Evolutionary conservation across 306 rosid species (phyloP).

Genomic region (Casuarina glauca): DNA sequence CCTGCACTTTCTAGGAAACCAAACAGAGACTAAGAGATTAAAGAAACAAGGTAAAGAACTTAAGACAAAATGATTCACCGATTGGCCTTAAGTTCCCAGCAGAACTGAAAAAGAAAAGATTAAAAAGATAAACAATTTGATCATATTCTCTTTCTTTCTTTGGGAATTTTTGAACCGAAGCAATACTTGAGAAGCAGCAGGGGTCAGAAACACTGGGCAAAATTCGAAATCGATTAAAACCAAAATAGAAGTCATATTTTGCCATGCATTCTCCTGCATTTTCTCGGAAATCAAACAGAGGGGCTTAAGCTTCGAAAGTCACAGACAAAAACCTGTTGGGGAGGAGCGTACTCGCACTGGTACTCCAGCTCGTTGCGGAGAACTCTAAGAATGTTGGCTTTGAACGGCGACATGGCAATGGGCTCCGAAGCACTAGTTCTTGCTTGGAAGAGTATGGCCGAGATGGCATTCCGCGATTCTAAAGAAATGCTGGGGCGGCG

Average conservation of each 20-base stretch:
- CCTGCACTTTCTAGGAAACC: slow-evolving; percentile 3
- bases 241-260: background rate
- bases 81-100: too few relatives aligned
- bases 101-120: too few relatives aligned
- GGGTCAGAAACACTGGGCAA: too few relatives aligned
- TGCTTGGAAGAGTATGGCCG: slow-evolving; percentile 15
- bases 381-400: slow-evolving; percentile 62
- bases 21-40: slow-evolving; percentile 5
- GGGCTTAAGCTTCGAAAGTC: background rate
- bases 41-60: background rate
- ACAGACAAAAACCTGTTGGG: slow-evolving; percentile 53
- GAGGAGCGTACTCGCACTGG: slow-evolving; percentile 63
- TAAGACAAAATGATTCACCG: too few relatives aligned
- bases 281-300: slow-evolving; percentile 8
- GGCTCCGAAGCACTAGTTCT: slow-evolving; percentile 35
- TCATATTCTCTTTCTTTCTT: too few relatives aligned
- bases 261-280: background rate
- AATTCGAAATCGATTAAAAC: background rate
- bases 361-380: slow-evolving; percentile 64
- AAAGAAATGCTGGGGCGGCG: slow-evolving; percentile 2
- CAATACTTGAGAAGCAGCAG: too few relatives aligned
- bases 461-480: slow-evolving; percentile 19
- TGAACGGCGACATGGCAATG: slow-evolving; percentile 58
- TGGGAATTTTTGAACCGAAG: too few relatives aligned
- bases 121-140: too few relatives aligned